Conservation (phyloP, 192 early-diverging fungal genomes). For the Coemansia sp. region DNA sequence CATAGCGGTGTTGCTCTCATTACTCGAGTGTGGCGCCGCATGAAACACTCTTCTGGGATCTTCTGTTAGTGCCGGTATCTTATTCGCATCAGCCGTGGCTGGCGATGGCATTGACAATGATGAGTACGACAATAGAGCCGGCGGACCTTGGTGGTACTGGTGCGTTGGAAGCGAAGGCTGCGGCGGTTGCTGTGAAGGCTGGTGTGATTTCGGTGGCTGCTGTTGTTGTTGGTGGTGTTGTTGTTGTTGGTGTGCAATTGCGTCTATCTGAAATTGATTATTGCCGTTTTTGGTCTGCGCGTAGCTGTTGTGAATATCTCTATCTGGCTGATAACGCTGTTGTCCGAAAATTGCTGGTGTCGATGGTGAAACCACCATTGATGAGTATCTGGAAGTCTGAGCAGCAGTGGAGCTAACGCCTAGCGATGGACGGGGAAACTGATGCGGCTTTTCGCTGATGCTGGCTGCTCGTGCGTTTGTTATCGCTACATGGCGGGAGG, state of each 20-base stretch:
- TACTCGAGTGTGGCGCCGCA: neutral
- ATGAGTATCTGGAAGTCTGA: neutral
- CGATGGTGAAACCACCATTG: neutral
- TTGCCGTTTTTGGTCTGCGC: neutral
- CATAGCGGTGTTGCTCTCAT: neutral
- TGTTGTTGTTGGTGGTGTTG: neutral
- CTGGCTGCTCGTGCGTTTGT: neutral
- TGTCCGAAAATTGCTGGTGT: neutral
- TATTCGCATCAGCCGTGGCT: neutral
- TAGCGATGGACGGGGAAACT: neutral
- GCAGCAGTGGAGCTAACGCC: neutral
- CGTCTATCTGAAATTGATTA: too few species aligned
- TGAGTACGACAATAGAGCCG: neutral
- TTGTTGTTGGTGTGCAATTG: too few species aligned
- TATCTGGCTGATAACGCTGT: neutral
- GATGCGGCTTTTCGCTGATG: neutral
- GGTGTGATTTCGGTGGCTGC: neutral
- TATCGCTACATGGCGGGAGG: neutral
- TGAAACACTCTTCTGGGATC: neutral
- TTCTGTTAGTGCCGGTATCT: neutral
- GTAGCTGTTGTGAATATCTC: neutral
- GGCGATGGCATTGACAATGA: neutral
- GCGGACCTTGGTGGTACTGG: neutral
- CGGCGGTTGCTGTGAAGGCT: neutral
- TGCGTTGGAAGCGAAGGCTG: neutral